These are phyloP conservation scores for Boletus rex-veris DNA, from an alignment of 768 basidiomycete genomes.

Conservation along the genomic window DNA sequence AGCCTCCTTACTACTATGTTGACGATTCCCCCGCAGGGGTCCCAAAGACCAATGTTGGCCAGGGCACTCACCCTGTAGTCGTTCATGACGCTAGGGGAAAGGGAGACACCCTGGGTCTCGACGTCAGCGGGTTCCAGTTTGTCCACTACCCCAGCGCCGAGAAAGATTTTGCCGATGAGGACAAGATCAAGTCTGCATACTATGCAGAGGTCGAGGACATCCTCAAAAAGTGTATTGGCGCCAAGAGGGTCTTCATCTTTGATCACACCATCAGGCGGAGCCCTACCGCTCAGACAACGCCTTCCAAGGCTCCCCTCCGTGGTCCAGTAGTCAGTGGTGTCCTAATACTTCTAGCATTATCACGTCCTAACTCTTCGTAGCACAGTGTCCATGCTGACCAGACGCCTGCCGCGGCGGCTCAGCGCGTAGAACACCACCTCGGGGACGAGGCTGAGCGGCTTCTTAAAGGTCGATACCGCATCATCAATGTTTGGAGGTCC, in stretches of 20 bases:
- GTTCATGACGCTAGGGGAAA: constrained; percentile 35
- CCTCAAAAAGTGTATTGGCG: constrained; percentile 38
- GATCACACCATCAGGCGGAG: constrained; percentile 43
- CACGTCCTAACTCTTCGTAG: constrained; percentile 13
- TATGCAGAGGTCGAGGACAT: constrained; percentile 43
- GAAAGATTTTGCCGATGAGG: constrained; percentile 40
- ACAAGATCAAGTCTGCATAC: constrained; percentile 35
- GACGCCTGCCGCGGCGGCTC: constrained; percentile 35
- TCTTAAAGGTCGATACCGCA: constrained; percentile 39
- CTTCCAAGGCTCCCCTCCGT: constrained; percentile 10
- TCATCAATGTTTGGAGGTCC: constrained; percentile 47
- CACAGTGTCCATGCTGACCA: constrained; percentile 45
- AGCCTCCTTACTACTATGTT: constrained; percentile 36
- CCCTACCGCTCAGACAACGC: neutral
- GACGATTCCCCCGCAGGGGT: constrained; percentile 25
- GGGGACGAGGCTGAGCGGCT: constrained; percentile 41
- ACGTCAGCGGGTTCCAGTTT: constrained; percentile 45
- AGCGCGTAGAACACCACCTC: constrained; percentile 38
- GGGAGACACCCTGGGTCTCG: constrained; percentile 29
- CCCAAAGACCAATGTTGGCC: constrained; percentile 30
- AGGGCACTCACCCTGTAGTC: constrained; percentile 14
- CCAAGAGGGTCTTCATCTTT: constrained; percentile 40
- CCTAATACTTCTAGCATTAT: neutral
- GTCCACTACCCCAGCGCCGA: constrained; percentile 31
- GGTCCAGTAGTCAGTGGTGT: constrained; percentile 33